Percentiles rank a stretch among this genome's conserved stretches.
phyloP scores from a whole-genome alignment of 2,329 filamentous ascomycete species.

The Clarireedia hainanense region DNA sequence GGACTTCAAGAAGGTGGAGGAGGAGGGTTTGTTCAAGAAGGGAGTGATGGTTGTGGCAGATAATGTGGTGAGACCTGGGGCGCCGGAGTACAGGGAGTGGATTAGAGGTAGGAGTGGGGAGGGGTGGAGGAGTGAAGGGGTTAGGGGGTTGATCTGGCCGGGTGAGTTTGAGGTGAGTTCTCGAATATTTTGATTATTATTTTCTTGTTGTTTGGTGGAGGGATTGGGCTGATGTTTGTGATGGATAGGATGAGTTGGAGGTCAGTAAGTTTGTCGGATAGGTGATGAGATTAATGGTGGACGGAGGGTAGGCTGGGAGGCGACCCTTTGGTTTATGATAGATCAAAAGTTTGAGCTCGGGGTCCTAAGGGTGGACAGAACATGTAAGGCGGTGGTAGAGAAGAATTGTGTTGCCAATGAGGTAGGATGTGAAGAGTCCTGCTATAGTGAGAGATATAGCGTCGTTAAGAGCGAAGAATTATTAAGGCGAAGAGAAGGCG shows the following conservation, averaged over 20 bases:
- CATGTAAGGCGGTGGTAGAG: too few relatives aligned
- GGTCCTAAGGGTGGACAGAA: too few relatives aligned
- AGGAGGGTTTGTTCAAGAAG: conserved; percentile 51
- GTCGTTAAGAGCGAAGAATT: too few relatives aligned
- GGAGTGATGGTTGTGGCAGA: conserved; percentile 59
- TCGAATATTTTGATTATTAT: not conserved
- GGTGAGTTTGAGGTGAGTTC: conserved; percentile 11
- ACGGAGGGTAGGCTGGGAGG: too few relatives aligned
- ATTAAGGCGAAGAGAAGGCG: too few relatives aligned
- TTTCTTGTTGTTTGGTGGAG: not conserved
- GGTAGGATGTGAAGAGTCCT: too few relatives aligned
- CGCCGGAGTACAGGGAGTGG: conserved; percentile 61
- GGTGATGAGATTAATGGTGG: too few relatives aligned
- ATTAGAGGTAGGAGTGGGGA: conserved; percentile 44
- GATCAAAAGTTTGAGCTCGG: too few relatives aligned
- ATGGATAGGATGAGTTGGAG: conserved; percentile 11
- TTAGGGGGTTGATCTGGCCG: conserved; percentile 11
- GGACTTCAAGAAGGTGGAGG: conserved; percentile 68
- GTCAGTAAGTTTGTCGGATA: not conserved
- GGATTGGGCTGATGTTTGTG: not conserved
- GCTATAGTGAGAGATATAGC: too few relatives aligned
- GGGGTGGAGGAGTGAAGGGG: conserved; percentile 17
- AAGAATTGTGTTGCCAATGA: too few relatives aligned
- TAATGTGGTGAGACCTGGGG: conserved; percentile 63
- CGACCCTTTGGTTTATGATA: too few relatives aligned